These are phyloP conservation scores for Cercospora zeae-maydis DNA, from an alignment of 2,329 filamentous ascomycete genomes.

Conservation along the genomic window DNA sequence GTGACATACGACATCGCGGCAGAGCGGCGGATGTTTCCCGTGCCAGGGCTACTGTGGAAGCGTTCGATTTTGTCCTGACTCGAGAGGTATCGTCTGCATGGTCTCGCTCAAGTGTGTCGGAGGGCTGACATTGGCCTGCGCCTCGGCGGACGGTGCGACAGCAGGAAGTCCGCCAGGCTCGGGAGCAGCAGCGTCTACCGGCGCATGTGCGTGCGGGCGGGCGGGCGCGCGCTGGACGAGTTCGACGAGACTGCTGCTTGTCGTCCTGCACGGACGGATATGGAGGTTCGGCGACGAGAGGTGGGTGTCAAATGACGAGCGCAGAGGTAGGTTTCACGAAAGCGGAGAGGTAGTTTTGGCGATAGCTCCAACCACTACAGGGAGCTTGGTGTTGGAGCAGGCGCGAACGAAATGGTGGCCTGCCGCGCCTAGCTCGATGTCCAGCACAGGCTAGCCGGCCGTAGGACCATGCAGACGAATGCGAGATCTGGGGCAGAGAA, in stretches of 20 bases:
- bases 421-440: constrained; percentile 15
- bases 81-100: constrained; percentile 29
- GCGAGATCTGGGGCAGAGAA: constrained; percentile 6
- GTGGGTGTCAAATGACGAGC: constrained; percentile 26
- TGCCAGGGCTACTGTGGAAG: constrained; percentile 23
- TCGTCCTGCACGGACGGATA: constrained; percentile 8
- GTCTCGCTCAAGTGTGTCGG: constrained; percentile 22
- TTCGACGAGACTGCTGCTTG: constrained; percentile 5
- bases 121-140: constrained; percentile 27
- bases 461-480: constrained; percentile 11
- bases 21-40: constrained; percentile 19
- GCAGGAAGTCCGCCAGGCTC: constrained; percentile 9
- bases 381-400: constrained; percentile 21
- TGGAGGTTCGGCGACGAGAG: constrained; percentile 5
- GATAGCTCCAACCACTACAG: constrained; percentile 25
- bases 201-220: constrained; percentile 2
- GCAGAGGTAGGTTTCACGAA: constrained; percentile 23
- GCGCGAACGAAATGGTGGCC: constrained; percentile 20
- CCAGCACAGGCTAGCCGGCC: constrained; percentile 5
- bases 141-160: constrained; percentile 13
- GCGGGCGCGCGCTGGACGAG: not conserved
- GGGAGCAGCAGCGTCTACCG: constrained; percentile 12
- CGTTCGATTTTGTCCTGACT: constrained; percentile 20
- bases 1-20: constrained; percentile 33
- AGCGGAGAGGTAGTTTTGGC: constrained; percentile 23